Evolutionary conservation across 352 stramenopile species (phyloP).

Genomic region (Phytophthora tubulina): DNA sequence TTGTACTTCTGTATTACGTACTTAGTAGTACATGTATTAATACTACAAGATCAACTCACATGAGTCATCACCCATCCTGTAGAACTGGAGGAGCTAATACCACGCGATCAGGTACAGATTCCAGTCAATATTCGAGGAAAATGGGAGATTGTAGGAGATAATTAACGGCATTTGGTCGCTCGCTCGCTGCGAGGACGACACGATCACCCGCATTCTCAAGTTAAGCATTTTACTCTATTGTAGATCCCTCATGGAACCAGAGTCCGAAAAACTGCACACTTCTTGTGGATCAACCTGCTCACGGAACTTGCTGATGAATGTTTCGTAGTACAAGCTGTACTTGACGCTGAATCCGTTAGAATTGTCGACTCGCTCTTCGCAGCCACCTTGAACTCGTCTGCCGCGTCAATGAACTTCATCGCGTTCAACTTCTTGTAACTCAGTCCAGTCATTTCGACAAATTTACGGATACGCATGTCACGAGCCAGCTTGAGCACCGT

Average conservation of each 20-base stretch:
- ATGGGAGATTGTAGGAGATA: no score
- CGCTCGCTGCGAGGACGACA: background rate
- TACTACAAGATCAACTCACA: no score
- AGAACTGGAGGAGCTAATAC: no score
- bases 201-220: background rate
- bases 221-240: slow-evolving; percentile 5
- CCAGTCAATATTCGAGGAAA: no score
- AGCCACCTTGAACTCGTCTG: slow-evolving; percentile 48
- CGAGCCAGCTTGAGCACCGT: slow-evolving; percentile 51
- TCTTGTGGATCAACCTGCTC: slow-evolving; percentile 34
- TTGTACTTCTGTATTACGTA: no score
- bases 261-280: slow-evolving; percentile 20
- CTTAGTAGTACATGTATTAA: no score
- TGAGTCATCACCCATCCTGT: no score
- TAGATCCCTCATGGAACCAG: slow-evolving; percentile 22
- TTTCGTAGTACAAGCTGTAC: slow-evolving; percentile 12
- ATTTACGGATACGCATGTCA: slow-evolving; percentile 67
- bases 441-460: slow-evolving; percentile 60
- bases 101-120: no score
- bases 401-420: slow-evolving; percentile 59
- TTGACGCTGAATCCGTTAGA: slow-evolving; percentile 31
- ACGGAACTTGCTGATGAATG: slow-evolving; percentile 21
- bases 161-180: no score
- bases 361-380: slow-evolving; percentile 33
- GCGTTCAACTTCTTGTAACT: slow-evolving; percentile 48